A percentile compares a stretch with the other conserved stretches of the same genome.
phyloP scores from a whole-genome alignment of 2,329 filamentous ascomycete genomes.

The Endothia cerciana region DNA sequence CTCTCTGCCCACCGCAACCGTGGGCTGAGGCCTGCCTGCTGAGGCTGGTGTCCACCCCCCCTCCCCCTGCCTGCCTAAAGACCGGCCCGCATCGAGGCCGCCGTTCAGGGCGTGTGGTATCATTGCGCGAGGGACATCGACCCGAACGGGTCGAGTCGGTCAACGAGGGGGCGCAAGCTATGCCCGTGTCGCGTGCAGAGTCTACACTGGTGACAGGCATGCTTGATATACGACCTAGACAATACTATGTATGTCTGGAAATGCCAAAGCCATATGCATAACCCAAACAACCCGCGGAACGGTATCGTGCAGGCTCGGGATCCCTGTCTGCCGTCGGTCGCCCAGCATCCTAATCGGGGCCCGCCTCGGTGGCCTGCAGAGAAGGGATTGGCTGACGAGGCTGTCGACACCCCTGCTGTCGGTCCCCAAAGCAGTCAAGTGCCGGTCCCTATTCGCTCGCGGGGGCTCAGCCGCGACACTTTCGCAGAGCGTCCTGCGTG shows the following conservation, averaged over 20 bases:
- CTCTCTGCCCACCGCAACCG: background rate
- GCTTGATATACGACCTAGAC: too few relatives aligned
- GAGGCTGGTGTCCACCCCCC: background rate
- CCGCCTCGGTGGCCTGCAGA: slow-evolving; percentile 22
- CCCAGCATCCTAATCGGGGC: slow-evolving; percentile 11
- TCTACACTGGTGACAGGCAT: too few relatives aligned
- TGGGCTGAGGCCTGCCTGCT: background rate
- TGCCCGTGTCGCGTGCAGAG: too few relatives aligned
- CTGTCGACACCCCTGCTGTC: slow-evolving; percentile 8
- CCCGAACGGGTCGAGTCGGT: too few relatives aligned
- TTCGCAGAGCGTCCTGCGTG: background rate
- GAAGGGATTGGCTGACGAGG: slow-evolving; percentile 20
- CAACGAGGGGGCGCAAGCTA: too few relatives aligned
- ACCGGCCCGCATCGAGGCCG: background rate
- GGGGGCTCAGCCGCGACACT: slow-evolving; percentile 19
- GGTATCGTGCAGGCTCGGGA: background rate
- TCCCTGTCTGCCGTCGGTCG: slow-evolving; percentile 9
- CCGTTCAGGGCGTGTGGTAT: background rate
- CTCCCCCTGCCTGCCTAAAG: background rate
- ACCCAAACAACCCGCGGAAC: too few relatives aligned
- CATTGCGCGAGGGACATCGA: too few relatives aligned
- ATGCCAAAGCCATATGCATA: background rate
- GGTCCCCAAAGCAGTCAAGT: slow-evolving; percentile 27
- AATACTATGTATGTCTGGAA: too few relatives aligned
- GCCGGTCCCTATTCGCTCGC: slow-evolving; percentile 3